Conservation (phyloP, 495 filamentous ascomycete genomes). For the Lasiosphaeriaceae sp. region DNA sequence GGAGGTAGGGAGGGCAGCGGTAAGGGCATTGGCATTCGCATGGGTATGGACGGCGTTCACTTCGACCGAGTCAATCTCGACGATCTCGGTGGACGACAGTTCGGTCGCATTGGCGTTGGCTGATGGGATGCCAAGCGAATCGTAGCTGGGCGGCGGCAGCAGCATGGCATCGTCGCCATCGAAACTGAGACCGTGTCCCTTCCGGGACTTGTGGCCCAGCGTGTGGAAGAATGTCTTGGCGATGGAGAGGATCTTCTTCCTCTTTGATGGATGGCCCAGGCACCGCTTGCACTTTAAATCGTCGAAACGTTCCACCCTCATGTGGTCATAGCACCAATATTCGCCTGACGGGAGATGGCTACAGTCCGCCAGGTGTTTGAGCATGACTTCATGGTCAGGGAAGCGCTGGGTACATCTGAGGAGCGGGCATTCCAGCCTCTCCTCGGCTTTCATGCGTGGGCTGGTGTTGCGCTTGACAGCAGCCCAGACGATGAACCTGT, state of each 20-base stretch:
- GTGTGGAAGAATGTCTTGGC: conserved; percentile 47
- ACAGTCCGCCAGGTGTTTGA: conserved; percentile 41
- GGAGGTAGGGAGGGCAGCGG: conserved; percentile 7
- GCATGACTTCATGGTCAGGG: conserved; percentile 42
- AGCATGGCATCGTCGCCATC: conserved; percentile 20
- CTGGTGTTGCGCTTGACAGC: conserved; percentile 46
- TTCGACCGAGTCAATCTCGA: conserved; percentile 44
- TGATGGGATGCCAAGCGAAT: conserved; percentile 28
- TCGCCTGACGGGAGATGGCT: conserved; percentile 39
- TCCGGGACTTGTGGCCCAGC: conserved; percentile 42
- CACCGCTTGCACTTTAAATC: conserved; percentile 44
- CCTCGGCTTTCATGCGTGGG: conserved; percentile 35
- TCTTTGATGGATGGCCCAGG: conserved; percentile 41
- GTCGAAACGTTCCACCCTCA: conserved; percentile 44
- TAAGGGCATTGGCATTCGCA: conserved; percentile 2
- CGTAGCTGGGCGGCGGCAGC: conserved; percentile 41
- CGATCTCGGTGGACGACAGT: conserved; percentile 38
- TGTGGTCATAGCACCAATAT: conserved; percentile 47
- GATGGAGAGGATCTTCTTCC: conserved; percentile 43
- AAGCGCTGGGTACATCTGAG: conserved; percentile 38
- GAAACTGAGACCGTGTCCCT: conserved; percentile 7
- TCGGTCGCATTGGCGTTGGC: conserved; percentile 22
- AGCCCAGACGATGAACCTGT: conserved; percentile 49
- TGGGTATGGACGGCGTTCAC: conserved; percentile 9
- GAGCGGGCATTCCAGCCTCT: conserved; percentile 42